phyloP scores from a whole-genome alignment of 2,329 filamentous ascomycete species.

The Trichophyton rubrum region DNA sequence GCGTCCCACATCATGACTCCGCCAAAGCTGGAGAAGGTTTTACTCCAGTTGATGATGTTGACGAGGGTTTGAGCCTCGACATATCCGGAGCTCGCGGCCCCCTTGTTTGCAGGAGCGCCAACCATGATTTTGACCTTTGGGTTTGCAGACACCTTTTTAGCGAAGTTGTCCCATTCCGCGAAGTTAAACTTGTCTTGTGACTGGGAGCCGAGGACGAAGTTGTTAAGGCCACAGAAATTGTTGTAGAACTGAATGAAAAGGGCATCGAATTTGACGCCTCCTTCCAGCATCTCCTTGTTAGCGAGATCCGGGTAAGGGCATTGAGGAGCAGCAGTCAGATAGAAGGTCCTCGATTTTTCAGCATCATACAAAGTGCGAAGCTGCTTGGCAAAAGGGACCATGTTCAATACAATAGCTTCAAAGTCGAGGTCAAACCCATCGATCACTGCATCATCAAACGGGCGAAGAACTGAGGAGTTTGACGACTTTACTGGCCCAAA shows the following conservation, averaged over 20 bases:
- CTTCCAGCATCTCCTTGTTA: constrained; percentile 43
- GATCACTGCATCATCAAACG: constrained; percentile 53
- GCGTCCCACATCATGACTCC: constrained; percentile 61
- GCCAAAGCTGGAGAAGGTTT: constrained; percentile 48
- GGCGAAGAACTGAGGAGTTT: constrained; percentile 37
- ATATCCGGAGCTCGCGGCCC: constrained; percentile 46
- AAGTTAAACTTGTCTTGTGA: constrained; percentile 49
- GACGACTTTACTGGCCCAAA: constrained; percentile 46
- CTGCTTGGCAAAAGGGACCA: constrained; percentile 47
- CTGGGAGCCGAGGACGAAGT: constrained; percentile 35
- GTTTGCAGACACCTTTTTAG: constrained; percentile 45
- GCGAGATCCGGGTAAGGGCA: constrained; percentile 54
- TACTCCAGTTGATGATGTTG: constrained; percentile 42
- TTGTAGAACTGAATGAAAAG: constrained; percentile 57
- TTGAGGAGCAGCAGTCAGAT: constrained; percentile 55
- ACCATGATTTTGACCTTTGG: constrained; percentile 48
- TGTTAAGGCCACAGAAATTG: constrained; percentile 51
- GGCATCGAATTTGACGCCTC: constrained; percentile 46
- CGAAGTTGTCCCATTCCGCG: constrained; percentile 54
- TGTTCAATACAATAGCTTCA: constrained; percentile 48
- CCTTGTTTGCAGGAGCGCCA: constrained; percentile 46
- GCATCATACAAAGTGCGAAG: constrained; percentile 46
- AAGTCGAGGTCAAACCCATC: constrained; percentile 72
- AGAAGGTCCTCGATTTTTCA: constrained; percentile 41
- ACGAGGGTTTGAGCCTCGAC: constrained; percentile 35